A percentile compares a stretch with the other conserved stretches of the same genome.
phyloP scores from a whole-genome alignment of 225 moss, liverwort and hornwort species.

The Asterella californica region DNA sequence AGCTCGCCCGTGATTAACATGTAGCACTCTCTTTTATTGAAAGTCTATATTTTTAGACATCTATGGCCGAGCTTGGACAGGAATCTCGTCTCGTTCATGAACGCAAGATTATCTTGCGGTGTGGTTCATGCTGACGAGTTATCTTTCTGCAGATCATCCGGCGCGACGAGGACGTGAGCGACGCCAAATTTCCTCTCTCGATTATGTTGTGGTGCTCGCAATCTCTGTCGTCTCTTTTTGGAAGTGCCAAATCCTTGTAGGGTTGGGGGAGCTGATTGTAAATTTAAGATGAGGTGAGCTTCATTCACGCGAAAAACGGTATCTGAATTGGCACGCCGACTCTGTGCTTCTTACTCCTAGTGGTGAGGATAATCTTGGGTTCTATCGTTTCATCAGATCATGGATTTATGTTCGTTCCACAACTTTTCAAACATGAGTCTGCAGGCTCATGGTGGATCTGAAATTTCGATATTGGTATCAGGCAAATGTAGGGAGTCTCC shows the following conservation, averaged over 20 bases:
- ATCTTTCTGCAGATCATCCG: neutral
- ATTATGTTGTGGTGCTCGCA: conserved; percentile 5
- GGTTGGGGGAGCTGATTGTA: neutral
- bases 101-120: neutral
- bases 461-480: neutral
- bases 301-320: neutral
- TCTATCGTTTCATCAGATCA: neutral
- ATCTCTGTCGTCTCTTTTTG: conserved; percentile 6
- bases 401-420: neutral
- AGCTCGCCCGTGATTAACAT: neutral
- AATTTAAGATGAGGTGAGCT: neutral
- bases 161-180: neutral
- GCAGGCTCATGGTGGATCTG: neutral
- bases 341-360: neutral
- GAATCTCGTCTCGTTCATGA: neutral
- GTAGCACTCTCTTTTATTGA: neutral
- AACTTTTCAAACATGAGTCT: neutral
- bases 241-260: conserved; percentile 2
- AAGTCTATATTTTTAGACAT: neutral
- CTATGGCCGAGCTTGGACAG: neutral
- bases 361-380: no score
- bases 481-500: neutral
- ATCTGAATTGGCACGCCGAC: neutral
- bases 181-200: neutral
- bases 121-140: neutral